Percentiles rank a stretch among this genome's conserved stretches.
These are phyloP conservation scores for Annulohypoxylon moriforme DNA, from an alignment of 495 filamentous ascomycete species.

Conservation along the genomic window DNA sequence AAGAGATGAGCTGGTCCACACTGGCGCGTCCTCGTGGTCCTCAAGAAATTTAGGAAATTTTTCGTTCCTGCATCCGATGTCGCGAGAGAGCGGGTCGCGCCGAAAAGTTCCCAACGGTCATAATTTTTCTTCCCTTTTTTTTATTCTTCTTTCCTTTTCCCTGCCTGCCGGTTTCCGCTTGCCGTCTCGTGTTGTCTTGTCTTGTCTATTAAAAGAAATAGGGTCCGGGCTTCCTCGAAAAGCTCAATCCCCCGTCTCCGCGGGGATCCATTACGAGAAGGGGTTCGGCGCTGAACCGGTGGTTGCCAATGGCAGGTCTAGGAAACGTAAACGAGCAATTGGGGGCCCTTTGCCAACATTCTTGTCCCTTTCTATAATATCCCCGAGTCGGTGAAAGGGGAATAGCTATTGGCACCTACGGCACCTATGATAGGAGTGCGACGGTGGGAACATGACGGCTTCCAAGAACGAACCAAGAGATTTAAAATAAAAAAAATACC, in stretches of 20 bases:
- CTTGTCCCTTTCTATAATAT: slow-evolving; percentile 10
- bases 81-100: slow-evolving; percentile 39
- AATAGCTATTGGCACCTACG: background rate
- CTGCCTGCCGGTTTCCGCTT: background rate
- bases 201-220: slow-evolving; percentile 15
- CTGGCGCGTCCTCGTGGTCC: slow-evolving; percentile 29
- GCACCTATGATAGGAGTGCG: background rate
- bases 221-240: slow-evolving; percentile 1
- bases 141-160: background rate
- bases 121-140: slow-evolving; percentile 1
- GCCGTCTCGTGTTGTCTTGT: background rate
- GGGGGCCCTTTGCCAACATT: slow-evolving; percentile 8
- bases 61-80: slow-evolving; percentile 47
- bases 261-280: slow-evolving; percentile 1
- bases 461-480: slow-evolving; percentile 39
- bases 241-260: slow-evolving; percentile 4
- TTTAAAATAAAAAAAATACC: slow-evolving; percentile 13
- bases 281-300: slow-evolving; percentile 26
- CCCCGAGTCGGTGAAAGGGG: slow-evolving; percentile 20
- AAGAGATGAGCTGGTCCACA: slow-evolving; percentile 23
- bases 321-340: background rate
- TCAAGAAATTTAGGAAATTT: slow-evolving; percentile 12
- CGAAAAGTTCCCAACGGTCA: slow-evolving; percentile 18
- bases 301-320: slow-evolving; percentile 31
- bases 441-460: slow-evolving; percentile 18